Conservation (phyloP, 768 basidiomycete genomes). For the Psilocybe subaeruginosa region DNA sequence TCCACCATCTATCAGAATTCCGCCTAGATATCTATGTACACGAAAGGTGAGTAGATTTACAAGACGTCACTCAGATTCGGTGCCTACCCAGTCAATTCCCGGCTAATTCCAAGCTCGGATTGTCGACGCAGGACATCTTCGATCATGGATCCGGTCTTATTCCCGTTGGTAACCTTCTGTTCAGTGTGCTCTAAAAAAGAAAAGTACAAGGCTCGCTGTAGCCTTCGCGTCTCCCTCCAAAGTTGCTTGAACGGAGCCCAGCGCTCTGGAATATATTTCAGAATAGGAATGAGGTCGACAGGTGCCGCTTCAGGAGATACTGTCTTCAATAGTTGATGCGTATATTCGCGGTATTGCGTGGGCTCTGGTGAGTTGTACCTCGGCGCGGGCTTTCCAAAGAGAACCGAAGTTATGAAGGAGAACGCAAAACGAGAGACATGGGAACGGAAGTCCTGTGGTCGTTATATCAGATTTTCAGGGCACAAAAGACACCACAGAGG, state of each 20-base stretch:
- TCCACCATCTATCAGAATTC: neutral
- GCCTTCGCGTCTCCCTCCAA: neutral
- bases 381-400: neutral
- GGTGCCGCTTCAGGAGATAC: neutral
- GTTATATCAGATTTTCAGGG: neutral
- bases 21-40: neutral
- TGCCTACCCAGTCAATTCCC: neutral
- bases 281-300: neutral
- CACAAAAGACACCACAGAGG: too few species aligned
- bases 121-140: neutral
- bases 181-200: neutral
- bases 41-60: neutral
- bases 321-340: neutral
- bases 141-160: neutral
- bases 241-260: neutral
- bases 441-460: neutral
- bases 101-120: neutral
- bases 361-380: neutral
- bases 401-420: neutral
- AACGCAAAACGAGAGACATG: neutral
- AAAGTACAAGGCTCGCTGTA: neutral
- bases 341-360: neutral
- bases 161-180: neutral
- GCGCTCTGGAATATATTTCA: neutral
- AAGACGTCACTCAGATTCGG: neutral